Conservation (phyloP, 2,329 filamentous ascomycete genomes). For the Sphaceloma murrayae region DNA sequence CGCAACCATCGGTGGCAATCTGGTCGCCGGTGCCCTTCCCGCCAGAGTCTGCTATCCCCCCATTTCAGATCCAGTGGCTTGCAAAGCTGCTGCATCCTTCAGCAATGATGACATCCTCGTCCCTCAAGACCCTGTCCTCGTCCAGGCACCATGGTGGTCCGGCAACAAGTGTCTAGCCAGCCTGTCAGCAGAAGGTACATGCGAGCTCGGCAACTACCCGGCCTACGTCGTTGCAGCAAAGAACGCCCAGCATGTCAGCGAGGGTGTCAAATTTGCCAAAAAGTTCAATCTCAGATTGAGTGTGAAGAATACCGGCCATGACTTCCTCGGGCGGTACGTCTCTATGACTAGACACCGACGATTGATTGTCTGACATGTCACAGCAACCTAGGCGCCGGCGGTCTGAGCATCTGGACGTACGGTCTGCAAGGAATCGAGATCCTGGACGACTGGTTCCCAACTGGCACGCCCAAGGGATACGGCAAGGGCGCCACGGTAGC, state of each 20-base stretch:
- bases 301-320: slow-evolving; percentile 24
- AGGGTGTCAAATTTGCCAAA: slow-evolving; percentile 21
- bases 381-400: slow-evolving; percentile 18
- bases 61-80: slow-evolving; percentile 16
- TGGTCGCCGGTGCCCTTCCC: slow-evolving; percentile 16
- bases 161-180: slow-evolving; percentile 11
- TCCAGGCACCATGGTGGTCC: slow-evolving; percentile 8
- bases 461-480: slow-evolving; percentile 1
- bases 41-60: slow-evolving; percentile 18
- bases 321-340: slow-evolving; percentile 20
- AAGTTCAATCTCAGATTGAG: slow-evolving; percentile 20
- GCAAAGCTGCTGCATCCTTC: slow-evolving; percentile 12
- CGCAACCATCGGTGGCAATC: slow-evolving; percentile 14
- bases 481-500: slow-evolving; percentile 1
- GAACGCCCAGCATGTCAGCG: slow-evolving; percentile 18
- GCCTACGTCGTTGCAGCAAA: slow-evolving; percentile 19
- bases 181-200: slow-evolving; percentile 13
- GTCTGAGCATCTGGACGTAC: slow-evolving; percentile 23
- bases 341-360: background rate
- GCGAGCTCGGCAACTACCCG: slow-evolving; percentile 20
- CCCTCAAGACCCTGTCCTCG: slow-evolving; percentile 8
- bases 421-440: slow-evolving; percentile 19
- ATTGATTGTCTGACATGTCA: background rate
- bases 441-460: slow-evolving; percentile 9
- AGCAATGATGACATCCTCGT: slow-evolving; percentile 16